Evolutionary conservation across 441 rosid genomes (phyloP), one percentile per base, ranked within the genome.

Genomic region (Aquilaria agallochum): DNA sequence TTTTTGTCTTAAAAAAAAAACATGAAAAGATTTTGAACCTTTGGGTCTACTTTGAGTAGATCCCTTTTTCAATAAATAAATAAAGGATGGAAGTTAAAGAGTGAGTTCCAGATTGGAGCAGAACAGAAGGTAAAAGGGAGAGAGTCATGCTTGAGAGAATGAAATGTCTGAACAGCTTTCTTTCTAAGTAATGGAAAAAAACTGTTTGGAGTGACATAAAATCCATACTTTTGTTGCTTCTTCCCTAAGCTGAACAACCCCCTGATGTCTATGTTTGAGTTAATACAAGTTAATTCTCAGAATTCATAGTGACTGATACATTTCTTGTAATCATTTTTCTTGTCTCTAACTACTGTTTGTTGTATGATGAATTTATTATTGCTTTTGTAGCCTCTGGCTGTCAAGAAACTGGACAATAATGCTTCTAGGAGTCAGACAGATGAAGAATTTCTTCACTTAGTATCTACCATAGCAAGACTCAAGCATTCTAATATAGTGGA

Each of bases 321-420:
- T 36, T 36, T 36, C 42, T 15, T 34, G 40, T 34, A 34, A 34
- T 34, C 1, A 34, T 34, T 34, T 7, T 34, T 34, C 40, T 11
- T 54, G 57, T 10, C 33, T 54, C 57, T 31, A 49, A 40, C 11
- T 36, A 50, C n/a, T n/a, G 53, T 13, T 34, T 15, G 10, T 40
- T 46, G 7, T 45, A 54, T 45, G 51, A 13, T 40, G 36, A 27
- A 27, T 46, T 31, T 50, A 7, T 36, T 8, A 32, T 32, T 14
- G 71, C 65, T 53, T 54, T 51, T 48, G 46, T 69, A 93, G 98
- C 63, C 66, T 20, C 75, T 93, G 56, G 96, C 97, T 11, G 84
- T 93, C 60, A 93, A 88, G 90, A 93, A 93, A 74, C 83, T 93
- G 58, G 79, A 82, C 64, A 55, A 58, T 69, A 72, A 79, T 51